These are phyloP conservation scores for Silene uniflora DNA, from an alignment of 148 eudicot genomes.

Conservation along the genomic window DNA sequence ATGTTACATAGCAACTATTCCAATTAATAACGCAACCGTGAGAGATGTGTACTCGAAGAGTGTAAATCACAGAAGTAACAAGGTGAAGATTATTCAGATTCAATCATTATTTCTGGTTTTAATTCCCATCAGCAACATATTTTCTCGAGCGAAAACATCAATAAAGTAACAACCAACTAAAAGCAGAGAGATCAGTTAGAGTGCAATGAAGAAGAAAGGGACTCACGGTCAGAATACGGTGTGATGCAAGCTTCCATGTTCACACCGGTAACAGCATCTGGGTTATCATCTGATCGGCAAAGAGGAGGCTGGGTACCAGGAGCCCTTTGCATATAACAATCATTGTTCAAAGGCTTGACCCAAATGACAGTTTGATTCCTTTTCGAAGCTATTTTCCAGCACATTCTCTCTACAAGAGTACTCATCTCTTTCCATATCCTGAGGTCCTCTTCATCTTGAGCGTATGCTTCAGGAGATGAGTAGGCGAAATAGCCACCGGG, in stretches of 20 bases:
- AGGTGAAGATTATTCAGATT: background rate
- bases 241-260: slow-evolving; percentile 94
- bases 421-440: slow-evolving; percentile 98
- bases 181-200: background rate
- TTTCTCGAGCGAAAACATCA: background rate
- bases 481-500: slow-evolving; percentile 99
- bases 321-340: slow-evolving; percentile 80
- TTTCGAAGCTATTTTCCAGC: slow-evolving; percentile 93
- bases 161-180: background rate
- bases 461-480: slow-evolving; percentile 99
- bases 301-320: slow-evolving; percentile 92
- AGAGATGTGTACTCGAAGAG: background rate
- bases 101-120: background rate
- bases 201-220: slow-evolving; percentile 10
- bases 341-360: slow-evolving; percentile 89
- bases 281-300: slow-evolving; percentile 74
- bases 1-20: background rate
- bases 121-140: background rate
- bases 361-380: slow-evolving; percentile 95
- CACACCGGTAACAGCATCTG: slow-evolving; percentile 87
- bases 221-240: slow-evolving; percentile 93
- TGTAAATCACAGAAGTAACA: slow-evolving; percentile 8
- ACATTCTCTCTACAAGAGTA: slow-evolving; percentile 93
- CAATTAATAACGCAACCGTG: background rate
- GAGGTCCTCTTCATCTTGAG: slow-evolving; percentile 97